A percentile compares a stretch with the other conserved stretches of the same genome.
Evolutionary conservation across 2,329 filamentous ascomycete genomes (phyloP).

Genomic region (Bipolaris zeicola): DNA sequence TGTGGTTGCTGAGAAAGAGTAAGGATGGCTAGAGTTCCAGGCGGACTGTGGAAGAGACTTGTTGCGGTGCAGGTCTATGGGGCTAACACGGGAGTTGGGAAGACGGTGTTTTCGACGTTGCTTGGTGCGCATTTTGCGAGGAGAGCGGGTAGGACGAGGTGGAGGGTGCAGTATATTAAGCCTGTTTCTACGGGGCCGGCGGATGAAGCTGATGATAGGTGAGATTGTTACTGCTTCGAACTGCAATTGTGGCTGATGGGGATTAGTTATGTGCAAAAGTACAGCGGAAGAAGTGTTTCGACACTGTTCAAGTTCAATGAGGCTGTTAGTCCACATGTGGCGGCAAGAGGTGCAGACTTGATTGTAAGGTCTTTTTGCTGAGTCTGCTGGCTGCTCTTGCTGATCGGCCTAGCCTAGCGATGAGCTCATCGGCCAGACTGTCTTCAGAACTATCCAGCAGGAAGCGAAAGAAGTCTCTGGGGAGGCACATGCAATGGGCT

Average conservation of each 20-base stretch:
- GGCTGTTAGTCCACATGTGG: slow-evolving; percentile 78
- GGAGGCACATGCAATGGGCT: slow-evolving; percentile 12
- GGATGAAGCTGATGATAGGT: slow-evolving; percentile 74
- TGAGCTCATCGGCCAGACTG: slow-evolving; percentile 24
- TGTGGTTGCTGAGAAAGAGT: background rate
- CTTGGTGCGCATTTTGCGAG: slow-evolving; percentile 64
- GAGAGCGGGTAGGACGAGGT: slow-evolving; percentile 22
- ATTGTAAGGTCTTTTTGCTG: slow-evolving; percentile 23
- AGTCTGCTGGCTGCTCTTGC: background rate
- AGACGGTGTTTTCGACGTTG: slow-evolving; percentile 78
- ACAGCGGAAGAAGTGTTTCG: slow-evolving; percentile 61
- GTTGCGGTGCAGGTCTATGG: slow-evolving; percentile 78
- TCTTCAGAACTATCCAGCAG: slow-evolving; percentile 22
- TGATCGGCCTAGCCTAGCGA: slow-evolving; percentile 32
- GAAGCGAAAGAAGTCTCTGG: slow-evolving; percentile 12
- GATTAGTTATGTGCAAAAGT: slow-evolving; percentile 66
- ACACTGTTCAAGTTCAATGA: slow-evolving; percentile 74
- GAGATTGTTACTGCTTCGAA: slow-evolving; percentile 20
- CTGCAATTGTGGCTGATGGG: slow-evolving; percentile 2
- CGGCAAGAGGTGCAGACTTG: slow-evolving; percentile 54
- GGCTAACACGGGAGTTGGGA: slow-evolving; percentile 83
- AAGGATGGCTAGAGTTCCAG: slow-evolving; percentile 56
- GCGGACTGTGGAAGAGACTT: slow-evolving; percentile 70
- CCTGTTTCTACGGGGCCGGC: slow-evolving; percentile 78
- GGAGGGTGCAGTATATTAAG: slow-evolving; percentile 70